Evolutionary conservation across 768 basidiomycete genomes (phyloP).

Genomic region (Tricholomella constricta): DNA sequence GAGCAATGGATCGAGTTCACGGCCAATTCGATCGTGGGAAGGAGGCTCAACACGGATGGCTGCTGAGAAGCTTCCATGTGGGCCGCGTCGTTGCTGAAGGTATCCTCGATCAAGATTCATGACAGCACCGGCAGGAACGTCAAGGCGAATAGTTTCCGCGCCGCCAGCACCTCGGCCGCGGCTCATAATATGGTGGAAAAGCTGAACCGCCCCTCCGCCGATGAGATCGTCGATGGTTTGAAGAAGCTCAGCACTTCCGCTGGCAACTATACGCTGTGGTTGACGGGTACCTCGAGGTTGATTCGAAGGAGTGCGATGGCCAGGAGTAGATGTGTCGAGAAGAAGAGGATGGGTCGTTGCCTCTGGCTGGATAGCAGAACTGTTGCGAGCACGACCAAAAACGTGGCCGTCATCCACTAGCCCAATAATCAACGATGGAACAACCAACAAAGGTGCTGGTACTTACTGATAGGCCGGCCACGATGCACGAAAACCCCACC

Average conservation of each 20-base stretch:
- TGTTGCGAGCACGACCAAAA: conserved; percentile 63
- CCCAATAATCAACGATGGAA: conserved; percentile 4
- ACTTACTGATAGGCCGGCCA: conserved; percentile 55
- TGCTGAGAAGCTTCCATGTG: conserved; percentile 49
- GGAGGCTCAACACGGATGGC: conserved; percentile 67
- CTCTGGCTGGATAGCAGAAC: conserved; percentile 56
- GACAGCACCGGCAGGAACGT: conserved; percentile 67
- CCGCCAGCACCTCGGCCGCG: conserved; percentile 54
- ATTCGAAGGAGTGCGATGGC: conserved; percentile 45
- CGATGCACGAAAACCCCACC: conserved; percentile 52
- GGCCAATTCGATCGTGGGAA: conserved; percentile 45
- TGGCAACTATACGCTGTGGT: conserved; percentile 55
- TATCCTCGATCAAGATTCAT: conserved; percentile 60
- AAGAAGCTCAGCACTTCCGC: conserved; percentile 58
- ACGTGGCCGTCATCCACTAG: conserved; percentile 59
- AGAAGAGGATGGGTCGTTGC: conserved; percentile 83
- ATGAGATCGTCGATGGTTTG: conserved; percentile 82
- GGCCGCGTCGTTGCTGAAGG: conserved; percentile 49
- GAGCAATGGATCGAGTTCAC: conserved; percentile 75
- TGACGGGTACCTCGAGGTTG: conserved; percentile 55
- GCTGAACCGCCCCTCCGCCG: conserved; percentile 77
- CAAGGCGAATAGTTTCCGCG: conserved; percentile 74
- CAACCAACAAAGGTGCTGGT: conserved; percentile 8
- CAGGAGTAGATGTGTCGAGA: conserved; percentile 55
- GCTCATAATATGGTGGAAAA: conserved; percentile 81